Base-by-base conservation (phyloP, 257 asterid species). In the Solanum dulcamara region DNA sequence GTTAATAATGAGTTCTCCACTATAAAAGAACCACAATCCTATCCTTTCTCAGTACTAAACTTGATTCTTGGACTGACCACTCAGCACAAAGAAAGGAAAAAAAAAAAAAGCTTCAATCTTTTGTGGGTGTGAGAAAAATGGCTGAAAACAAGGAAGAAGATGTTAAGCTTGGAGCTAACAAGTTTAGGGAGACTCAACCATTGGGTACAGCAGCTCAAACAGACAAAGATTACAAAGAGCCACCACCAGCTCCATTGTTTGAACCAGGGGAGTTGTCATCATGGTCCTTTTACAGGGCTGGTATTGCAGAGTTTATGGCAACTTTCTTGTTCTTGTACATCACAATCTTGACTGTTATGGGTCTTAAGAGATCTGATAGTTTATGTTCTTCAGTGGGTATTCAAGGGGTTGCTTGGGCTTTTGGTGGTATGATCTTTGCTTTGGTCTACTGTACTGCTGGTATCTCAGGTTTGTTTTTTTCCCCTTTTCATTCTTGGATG, bases 361-460 rank as follows among this genome's bases (percentile, higher is more conserved):
- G 97, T 5, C 91, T 89, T 1, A 71, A 64, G 6, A 88, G 93
- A 66, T 44, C 92, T 2, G 66, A 66, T 0, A 85, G 14, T 64
- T 89, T 90, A 89, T 93, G 97, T 75, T 88, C 90, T 55, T 84
- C 93, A 42, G 94, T 92, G 50, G 97, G 97, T 17, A 85, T 92
- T 85, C 95, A 92, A 88, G 95, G 95, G 20, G 88, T 93, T 85
- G 95, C 97, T 68, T 92, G 95, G 97, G 93, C 94, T 80, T 93
- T 92, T 82, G 97, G 95, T 80, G 97, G 97, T 26, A 91, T 93
- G 95, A 93, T 92, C 85, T 93, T 93, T 82, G 95, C 92, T 5
- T 93, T 92, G 71, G 96, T 93, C 32, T 93, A 93, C 89, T 93
- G 96, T 84, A 93, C 96, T 81, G 97, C 95, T 75, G 95, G 94